A percentile compares a stretch with the other conserved stretches of the same genome.
phyloP scores from a whole-genome alignment of 164 flowering plant species.

The Sextonia rubra region DNA sequence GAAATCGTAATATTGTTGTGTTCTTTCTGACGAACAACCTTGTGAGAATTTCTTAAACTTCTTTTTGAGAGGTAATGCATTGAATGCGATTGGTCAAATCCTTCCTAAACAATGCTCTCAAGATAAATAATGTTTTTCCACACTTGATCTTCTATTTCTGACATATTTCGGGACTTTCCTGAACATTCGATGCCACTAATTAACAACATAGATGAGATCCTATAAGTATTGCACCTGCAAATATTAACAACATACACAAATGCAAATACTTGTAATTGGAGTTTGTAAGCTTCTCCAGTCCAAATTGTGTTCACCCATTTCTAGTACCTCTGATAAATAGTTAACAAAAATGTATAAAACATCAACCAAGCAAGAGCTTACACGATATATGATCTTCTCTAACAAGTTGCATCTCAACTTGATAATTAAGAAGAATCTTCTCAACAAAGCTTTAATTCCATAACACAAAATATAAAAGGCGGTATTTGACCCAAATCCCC shows the following conservation, averaged over 20 bases:
- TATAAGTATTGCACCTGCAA: not conserved
- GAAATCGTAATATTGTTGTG: not conserved
- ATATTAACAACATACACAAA: not conserved
- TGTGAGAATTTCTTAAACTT: constrained; percentile 4
- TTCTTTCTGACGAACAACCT: constrained; percentile 2
- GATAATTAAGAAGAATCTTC: no score
- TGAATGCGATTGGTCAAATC: not conserved
- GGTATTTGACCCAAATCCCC: no score
- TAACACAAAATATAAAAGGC: no score
- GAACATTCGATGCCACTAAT: not conserved
- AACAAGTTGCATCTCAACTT: no score
- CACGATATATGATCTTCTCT: no score
- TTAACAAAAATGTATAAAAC: no score
- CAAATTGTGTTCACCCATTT: no score
- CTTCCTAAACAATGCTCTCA: constrained; percentile 2
- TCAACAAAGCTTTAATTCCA: no score
- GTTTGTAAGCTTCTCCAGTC: not conserved
- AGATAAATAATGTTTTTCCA: not conserved
- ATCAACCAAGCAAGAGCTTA: no score
- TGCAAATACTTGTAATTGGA: not conserved
- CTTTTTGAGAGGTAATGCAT: not conserved
- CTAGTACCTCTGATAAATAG: no score
- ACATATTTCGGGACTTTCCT: not conserved
- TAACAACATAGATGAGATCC: not conserved
- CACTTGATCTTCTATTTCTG: constrained; percentile 4